phyloP scores from a whole-genome alignment of 306 rosid species.

The Cucurbita pepo region DNA sequence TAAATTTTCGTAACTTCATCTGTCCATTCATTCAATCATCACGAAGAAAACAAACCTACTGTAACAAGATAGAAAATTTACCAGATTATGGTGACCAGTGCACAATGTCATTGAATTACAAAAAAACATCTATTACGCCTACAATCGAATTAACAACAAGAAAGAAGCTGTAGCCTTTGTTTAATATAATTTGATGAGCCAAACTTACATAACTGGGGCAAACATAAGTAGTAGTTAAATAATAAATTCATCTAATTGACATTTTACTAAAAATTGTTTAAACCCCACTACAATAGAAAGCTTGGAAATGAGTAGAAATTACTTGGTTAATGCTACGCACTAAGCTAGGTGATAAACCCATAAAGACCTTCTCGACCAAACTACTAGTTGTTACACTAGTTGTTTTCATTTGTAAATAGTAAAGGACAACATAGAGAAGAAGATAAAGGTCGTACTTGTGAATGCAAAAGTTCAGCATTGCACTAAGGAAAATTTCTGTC shows the following conservation, averaged over 20 bases:
- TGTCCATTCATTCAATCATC: neutral
- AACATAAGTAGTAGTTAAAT: neutral
- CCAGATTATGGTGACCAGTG: neutral
- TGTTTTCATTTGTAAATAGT: neutral
- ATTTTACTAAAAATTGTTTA: neutral
- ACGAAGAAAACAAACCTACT: neutral
- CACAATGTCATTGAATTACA: neutral
- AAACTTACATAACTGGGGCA: neutral
- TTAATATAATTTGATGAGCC: neutral
- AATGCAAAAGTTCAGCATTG: slow-evolving; percentile 52
- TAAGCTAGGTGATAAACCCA: neutral
- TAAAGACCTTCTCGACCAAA: neutral
- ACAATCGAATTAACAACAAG: neutral
- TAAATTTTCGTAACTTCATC: neutral
- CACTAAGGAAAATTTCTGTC: slow-evolving; percentile 49
- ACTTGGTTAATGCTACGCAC: neutral
- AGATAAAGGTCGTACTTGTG: slow-evolving; percentile 28
- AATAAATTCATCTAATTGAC: neutral
- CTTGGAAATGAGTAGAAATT: neutral
- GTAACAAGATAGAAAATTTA: neutral
- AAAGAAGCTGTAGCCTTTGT: neutral
- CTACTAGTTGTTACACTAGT: neutral
- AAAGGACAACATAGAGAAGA: neutral
- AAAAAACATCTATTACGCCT: neutral
- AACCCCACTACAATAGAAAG: neutral